Evolutionary conservation across 2,329 filamentous ascomycete species (phyloP), one percentile per base, ranked within the genome.

Genomic region (Chrysosporium queenslandicum): DNA sequence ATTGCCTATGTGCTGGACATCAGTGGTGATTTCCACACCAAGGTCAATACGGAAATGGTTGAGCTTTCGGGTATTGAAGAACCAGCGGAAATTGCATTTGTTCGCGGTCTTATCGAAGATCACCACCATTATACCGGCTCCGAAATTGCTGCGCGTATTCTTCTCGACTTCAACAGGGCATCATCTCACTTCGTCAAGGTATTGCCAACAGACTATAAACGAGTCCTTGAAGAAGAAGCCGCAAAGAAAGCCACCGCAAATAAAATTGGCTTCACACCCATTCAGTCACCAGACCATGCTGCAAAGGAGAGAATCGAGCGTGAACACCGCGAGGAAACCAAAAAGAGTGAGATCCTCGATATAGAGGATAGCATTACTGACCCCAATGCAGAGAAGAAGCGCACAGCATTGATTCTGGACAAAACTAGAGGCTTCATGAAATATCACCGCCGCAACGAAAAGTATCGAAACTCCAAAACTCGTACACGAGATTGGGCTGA

Each of bases 341-440:
- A 43, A 51, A 85, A 89, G 74, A 77, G 76, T 18, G 81, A 86
- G 53, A 78, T 84, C 68, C 77, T 86, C 40, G 90, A 97, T 63
- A 91, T 97, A 53, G 91, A 97, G 66, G 91, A 96, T 73, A 91
- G 87, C 56, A 77, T 97, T 49, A 83, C 82, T 12, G 89, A 96
- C 69, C 80, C 80, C 36, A 86, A 86, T 61, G 83, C 82, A 1
- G 89, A 95, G 74, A 94, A 95, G 77, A 85, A 85, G 75, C 89
- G 91, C 69, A 84, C 85, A 49, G 87, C 89, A 4, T 77, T 96
- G 18, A 87, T 96, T 5, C 80, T 97, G n/a, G 90, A 97, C 75
- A 97, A 97, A 80, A 97, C 91, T 1, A 83, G 83, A 61, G 91
- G 91, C 27, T 97, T 97, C 77, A 96, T 94, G 88, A 92, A 94